Evolutionary conservation across 306 rosid genomes (phyloP).

Genomic region (Boehmeria nivea): DNA sequence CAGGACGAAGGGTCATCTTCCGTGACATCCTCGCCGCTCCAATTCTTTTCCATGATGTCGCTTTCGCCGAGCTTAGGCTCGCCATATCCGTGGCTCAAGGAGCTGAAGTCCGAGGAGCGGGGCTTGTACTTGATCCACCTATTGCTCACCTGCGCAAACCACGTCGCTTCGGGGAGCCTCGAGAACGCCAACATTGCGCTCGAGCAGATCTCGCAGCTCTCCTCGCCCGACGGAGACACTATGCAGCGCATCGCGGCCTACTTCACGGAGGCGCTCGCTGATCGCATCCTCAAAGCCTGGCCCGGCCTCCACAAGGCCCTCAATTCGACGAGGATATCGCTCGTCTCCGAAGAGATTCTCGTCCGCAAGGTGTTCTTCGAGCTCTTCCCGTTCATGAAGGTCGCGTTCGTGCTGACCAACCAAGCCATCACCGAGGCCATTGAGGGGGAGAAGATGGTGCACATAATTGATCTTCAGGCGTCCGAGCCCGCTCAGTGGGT

Average conservation of each 20-base stretch:
- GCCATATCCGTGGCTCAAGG: conserved; percentile 62
- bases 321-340: conserved; percentile 51
- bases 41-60: conserved; percentile 62
- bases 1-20: conserved; percentile 75
- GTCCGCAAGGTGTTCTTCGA: conserved; percentile 66
- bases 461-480: conserved; percentile 77
- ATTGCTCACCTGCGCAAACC: conserved; percentile 72
- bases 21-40: conserved; percentile 54
- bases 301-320: conserved; percentile 77
- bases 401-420: conserved; percentile 58
- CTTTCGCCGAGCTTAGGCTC: conserved; percentile 63
- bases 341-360: conserved; percentile 60
- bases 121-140: conserved; percentile 75
- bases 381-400: conserved; percentile 74
- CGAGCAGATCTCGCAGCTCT: conserved; percentile 79
- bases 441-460: conserved; percentile 88
- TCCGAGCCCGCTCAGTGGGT: conserved; percentile 78
- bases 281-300: conserved; percentile 70
- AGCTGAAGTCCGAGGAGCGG: conserved; percentile 68
- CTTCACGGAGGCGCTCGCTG: conserved; percentile 74
- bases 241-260: conserved; percentile 83
- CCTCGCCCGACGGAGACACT: conserved; percentile 74
- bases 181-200: conserved; percentile 68
- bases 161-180: conserved; percentile 62
- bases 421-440: conserved; percentile 82